Base-by-base conservation (phyloP, 345 rosid genomes). In the Camelina laxa region DNA sequence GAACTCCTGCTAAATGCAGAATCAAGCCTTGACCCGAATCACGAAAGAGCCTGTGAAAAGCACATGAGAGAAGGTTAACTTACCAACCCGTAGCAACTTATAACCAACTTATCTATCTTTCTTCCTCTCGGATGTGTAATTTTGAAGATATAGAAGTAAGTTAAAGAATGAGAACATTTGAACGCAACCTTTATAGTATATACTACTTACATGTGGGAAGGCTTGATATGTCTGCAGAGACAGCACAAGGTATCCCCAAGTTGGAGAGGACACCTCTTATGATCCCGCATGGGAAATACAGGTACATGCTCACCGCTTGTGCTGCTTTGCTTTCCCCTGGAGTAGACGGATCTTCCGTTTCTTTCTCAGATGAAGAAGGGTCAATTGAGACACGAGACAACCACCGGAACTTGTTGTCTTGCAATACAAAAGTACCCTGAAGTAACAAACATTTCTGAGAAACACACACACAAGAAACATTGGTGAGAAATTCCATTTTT, bases 351-450 rank as follows among this genome's bases (percentile, higher is more conserved):
- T 90, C 97, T 72, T 81, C 83, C 1, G 90, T 65, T 36, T 73
- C 80, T 79, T 72, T 82, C 67, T 88, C 96, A 51, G 79, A 49
- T 35, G 92, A 70, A 70, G 92, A 70, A 70, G 87, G 84, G 75
- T 89, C 91, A 19, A 79, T 45, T 0, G 97, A 84, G 80, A 96
- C 85, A 49, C 87, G 91, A 54, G 97, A 79, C 42, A 92, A 88
- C 96, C 98, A 96, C 4, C 93, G 87, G 68, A 96, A 96, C 55
- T 77, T 81, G 83, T 89, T 96, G 79, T 96, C 98, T 87, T 96
- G 99, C 87, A 96, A 79, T 65, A 96, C 99, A 83, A 89, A 96
- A 30, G 99, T 96, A 53, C 99, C 99, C 99, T 96, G 74, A 41
- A 87, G 76, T 0, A 27, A 27, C 30, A 60, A 69, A 17, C 10